Evolutionary conservation across 441 rosid species (phyloP).

Genomic region (Populus hybrid): DNA sequence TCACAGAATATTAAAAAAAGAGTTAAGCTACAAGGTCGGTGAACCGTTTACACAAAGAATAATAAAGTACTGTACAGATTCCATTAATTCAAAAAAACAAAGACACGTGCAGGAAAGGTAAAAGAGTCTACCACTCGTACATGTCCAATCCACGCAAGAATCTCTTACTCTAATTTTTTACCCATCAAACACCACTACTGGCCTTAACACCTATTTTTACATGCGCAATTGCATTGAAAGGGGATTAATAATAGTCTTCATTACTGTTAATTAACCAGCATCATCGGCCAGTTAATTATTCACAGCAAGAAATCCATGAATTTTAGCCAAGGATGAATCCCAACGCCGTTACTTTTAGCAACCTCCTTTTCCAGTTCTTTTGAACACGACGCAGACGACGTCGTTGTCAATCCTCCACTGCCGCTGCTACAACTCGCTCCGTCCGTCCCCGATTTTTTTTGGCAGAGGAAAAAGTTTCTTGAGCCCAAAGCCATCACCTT

Average conservation of each 20-base stretch:
- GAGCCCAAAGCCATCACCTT: conserved; percentile 65
- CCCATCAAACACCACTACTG: too few species aligned
- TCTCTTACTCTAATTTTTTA: too few species aligned
- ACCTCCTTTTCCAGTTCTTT: conserved; percentile 57
- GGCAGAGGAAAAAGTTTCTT: conserved; percentile 75
- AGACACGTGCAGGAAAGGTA: too few species aligned
- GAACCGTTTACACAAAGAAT: neutral
- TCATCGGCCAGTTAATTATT: neutral
- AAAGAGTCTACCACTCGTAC: too few species aligned
- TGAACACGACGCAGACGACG: conserved; percentile 47
- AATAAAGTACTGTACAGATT: neutral
- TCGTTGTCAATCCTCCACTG: conserved; percentile 1
- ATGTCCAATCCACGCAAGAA: too few species aligned
- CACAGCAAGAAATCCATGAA: conserved; percentile 53
- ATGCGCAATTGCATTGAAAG: too few species aligned
- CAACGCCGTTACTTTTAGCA: conserved; percentile 22
- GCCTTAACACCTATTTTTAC: neutral
- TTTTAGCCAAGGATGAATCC: conserved; percentile 61
- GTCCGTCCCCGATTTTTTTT: conserved; percentile 23
- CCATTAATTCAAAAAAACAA: too few species aligned
- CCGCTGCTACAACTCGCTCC: conserved; percentile 6
- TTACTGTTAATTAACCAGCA: neutral
- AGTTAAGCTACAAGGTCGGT: too few species aligned
- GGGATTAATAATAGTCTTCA: neutral
- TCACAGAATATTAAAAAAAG: too few species aligned